Percentiles rank a stretch among this genome's conserved stretches.
phyloP scores from a whole-genome alignment of 768 basidiomycete genomes.

The Tylopilus rubrobrunneus region DNA sequence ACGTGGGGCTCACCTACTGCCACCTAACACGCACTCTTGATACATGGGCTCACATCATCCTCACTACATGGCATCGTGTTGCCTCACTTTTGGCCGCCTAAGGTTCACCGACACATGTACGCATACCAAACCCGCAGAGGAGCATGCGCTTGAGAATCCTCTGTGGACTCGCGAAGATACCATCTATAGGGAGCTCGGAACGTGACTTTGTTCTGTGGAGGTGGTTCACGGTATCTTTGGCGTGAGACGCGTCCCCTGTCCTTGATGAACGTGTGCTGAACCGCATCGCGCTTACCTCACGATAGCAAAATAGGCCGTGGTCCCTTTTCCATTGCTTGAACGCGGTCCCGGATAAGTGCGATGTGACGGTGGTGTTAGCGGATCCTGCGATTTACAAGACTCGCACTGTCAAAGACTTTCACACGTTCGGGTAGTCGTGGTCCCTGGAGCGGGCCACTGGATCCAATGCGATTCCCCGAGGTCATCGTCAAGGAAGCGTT shows the following conservation, averaged over 20 bases:
- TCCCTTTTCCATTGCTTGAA: constrained; percentile 8
- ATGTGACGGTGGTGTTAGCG: constrained; percentile 13
- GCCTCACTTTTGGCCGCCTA: no score
- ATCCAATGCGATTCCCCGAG: constrained; percentile 27
- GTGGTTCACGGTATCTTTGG: neutral
- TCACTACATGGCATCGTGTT: no score
- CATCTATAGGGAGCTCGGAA: constrained; percentile 7
- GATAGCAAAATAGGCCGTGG: constrained; percentile 18
- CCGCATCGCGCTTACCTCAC: no score
- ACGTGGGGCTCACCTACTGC: no score
- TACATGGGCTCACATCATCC: no score
- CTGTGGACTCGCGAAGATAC: constrained; percentile 14
- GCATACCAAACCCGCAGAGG: neutral
- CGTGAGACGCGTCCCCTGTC: neutral
- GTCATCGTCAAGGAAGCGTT: constrained; percentile 16
- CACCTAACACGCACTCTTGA: no score
- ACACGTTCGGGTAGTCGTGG: constrained; percentile 4
- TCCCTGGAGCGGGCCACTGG: constrained; percentile 22
- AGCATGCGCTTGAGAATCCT: constrained; percentile 1
- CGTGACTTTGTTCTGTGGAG: constrained; percentile 9
- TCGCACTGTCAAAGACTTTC: constrained; percentile 7
- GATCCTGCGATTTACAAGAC: constrained; percentile 11
- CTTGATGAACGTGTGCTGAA: neutral
- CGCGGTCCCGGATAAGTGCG: constrained; percentile 8
- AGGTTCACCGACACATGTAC: neutral